phyloP scores from a whole-genome alignment of 805 yeast species.

The Clavispora vitiphila region DNA sequence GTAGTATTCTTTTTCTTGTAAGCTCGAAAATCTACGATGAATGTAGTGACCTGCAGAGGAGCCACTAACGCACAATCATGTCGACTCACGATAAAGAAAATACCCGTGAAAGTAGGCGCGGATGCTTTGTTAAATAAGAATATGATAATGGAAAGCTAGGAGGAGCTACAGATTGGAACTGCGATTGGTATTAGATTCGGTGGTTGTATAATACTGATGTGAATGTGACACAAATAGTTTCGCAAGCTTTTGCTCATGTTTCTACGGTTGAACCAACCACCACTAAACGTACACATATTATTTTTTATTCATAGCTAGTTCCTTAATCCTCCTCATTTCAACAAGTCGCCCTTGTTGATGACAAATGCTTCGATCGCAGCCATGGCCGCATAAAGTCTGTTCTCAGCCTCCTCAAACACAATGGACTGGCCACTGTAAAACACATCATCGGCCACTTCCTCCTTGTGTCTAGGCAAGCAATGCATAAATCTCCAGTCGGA shows the following conservation, averaged over 20 bases:
- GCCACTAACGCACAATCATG: no score
- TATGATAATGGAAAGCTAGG: no score
- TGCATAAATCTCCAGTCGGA: slow-evolving; percentile 90
- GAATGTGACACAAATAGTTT: no score
- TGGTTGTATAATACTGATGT: no score
- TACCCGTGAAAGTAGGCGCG: no score
- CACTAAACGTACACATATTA: no score
- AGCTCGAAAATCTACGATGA: background rate
- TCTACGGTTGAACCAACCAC: no score
- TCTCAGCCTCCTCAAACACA: slow-evolving; percentile 95
- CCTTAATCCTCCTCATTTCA: slow-evolving; percentile 3
- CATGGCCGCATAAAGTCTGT: slow-evolving; percentile 92
- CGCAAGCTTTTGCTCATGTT: no score
- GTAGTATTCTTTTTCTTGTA: background rate
- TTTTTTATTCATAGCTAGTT: background rate
- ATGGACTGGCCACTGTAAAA: slow-evolving; percentile 76
- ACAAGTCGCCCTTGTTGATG: slow-evolving; percentile 39
- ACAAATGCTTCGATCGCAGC: slow-evolving; percentile 90
- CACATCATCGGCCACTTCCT: slow-evolving; percentile 91
- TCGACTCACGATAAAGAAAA: no score
- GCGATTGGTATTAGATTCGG: no score
- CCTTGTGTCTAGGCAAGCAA: slow-evolving; percentile 92
- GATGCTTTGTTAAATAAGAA: no score
- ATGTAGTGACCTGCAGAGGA: background rate
- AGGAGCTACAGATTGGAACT: no score